Conservation (phyloP, 2,329 filamentous ascomycete genomes). For the Aspergillus texensis region DNA sequence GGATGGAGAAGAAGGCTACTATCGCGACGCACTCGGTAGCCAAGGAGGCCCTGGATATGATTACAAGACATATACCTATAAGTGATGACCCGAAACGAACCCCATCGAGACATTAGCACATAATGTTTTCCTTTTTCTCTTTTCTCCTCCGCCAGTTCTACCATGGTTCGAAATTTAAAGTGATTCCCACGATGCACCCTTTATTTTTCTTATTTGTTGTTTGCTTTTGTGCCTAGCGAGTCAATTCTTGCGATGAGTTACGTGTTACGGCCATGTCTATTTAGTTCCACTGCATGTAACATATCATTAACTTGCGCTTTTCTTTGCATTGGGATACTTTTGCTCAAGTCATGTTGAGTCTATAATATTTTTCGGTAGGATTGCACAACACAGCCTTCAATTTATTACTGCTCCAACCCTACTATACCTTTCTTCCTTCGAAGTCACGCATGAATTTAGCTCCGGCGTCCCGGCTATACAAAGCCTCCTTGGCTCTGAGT, state of each 20-base stretch:
- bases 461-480: conserved; percentile 34
- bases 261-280: conserved; percentile 4
- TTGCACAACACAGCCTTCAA: not conserved
- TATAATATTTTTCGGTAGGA: not conserved
- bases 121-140: conserved; percentile 7
- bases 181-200: conserved; percentile 4
- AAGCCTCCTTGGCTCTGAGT: conserved; percentile 38
- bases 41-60: conserved; percentile 31
- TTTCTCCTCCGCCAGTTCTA: not conserved
- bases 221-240: not conserved
- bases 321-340: not conserved
- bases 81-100: conserved; percentile 18
- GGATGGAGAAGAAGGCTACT: conserved; percentile 43
- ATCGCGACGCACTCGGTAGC: conserved; percentile 36
- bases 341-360: not conserved
- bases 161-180: not conserved
- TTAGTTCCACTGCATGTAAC: conserved; percentile 6
- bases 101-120: conserved; percentile 1
- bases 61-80: conserved; percentile 31
- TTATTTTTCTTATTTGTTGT: not conserved
- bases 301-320: not conserved
- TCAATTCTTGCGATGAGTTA: conserved; percentile 1
- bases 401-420: not conserved
- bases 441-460: conserved; percentile 27
- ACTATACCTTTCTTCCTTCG: conserved; percentile 11